Conservation (phyloP, 768 basidiomycete species). For the Gautieria morchelliformis region DNA sequence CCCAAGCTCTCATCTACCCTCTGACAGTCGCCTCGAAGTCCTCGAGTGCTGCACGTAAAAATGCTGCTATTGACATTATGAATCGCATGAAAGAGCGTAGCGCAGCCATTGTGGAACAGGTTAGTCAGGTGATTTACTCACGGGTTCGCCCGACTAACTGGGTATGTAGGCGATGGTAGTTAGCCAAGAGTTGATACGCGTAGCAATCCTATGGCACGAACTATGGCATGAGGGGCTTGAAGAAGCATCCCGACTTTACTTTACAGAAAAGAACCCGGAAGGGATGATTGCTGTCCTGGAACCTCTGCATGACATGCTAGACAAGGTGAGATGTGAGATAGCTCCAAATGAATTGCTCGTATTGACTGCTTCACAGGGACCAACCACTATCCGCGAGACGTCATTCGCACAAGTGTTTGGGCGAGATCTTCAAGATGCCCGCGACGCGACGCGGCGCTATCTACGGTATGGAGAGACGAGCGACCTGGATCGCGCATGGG, state of each 20-base stretch:
- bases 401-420: slow-evolving; percentile 94
- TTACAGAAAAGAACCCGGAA: slow-evolving; percentile 92
- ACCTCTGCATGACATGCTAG: slow-evolving; percentile 87
- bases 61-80: slow-evolving; percentile 82
- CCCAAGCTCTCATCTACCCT: slow-evolving; percentile 93
- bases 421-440: slow-evolving; percentile 83
- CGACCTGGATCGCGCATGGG: slow-evolving; percentile 96
- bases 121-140: slow-evolving; percentile 14
- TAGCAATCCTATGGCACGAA: slow-evolving; percentile 98
- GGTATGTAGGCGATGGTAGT: slow-evolving; percentile 64
- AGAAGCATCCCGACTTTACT: slow-evolving; percentile 93
- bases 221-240: slow-evolving; percentile 98
- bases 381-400: slow-evolving; percentile 87
- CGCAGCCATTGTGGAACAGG: slow-evolving; percentile 78
- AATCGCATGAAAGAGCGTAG: slow-evolving; percentile 91
- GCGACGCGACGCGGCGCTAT: slow-evolving; percentile 83
- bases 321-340: slow-evolving; percentile 59
- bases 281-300: slow-evolving; percentile 94
- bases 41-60: slow-evolving; percentile 70
- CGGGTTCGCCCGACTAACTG: background rate
- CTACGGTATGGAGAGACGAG: slow-evolving; percentile 76
- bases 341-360: background rate
- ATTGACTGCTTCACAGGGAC: slow-evolving; percentile 49
- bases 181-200: slow-evolving; percentile 89
- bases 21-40: slow-evolving; percentile 96